A percentile compares a stretch with the other conserved stretches of the same genome.
phyloP scores from a whole-genome alignment of 192 early-diverging fungal genomes.

The Helicostylum pulchrum region DNA sequence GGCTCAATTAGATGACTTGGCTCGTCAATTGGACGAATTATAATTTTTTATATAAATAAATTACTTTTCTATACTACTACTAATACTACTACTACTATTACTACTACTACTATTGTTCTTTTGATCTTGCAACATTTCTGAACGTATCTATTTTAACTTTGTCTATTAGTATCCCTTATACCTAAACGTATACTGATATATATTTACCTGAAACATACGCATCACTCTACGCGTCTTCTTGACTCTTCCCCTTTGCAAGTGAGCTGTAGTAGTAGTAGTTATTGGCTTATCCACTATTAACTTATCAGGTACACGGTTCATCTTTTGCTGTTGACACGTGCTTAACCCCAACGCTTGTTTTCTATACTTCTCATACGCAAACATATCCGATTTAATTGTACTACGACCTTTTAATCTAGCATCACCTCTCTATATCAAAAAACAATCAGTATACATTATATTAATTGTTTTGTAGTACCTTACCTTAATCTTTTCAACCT shows the following conservation, averaged over 20 bases:
- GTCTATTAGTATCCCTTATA: background rate
- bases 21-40: constrained; percentile 73
- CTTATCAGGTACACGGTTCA: too few relatives aligned
- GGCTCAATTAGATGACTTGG: constrained; percentile 69
- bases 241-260: constrained; percentile 1
- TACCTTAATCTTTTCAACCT: constrained; percentile 54
- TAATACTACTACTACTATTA: too few relatives aligned
- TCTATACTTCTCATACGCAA: constrained; percentile 13
- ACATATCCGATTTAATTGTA: constrained; percentile 19
- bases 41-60: constrained; percentile 39
- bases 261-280: too few relatives aligned
- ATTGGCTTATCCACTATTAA: background rate
- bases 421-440: constrained; percentile 9
- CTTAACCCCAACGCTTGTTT: constrained; percentile 11
- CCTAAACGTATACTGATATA: background rate
- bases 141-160: background rate
- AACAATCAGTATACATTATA: background rate
- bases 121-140: constrained; percentile 1
- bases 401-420: constrained; percentile 19
- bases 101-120: background rate
- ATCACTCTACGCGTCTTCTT: constrained; percentile 14
- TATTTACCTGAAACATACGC: constrained; percentile 19
- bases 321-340: too few relatives aligned
- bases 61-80: constrained; percentile 1
- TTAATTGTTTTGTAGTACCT: background rate